Percentiles rank a stretch among this genome's conserved stretches.
Evolutionary conservation across 2,329 filamentous ascomycete species (phyloP).

Genomic region (Sclerotinia sclerotiorum): DNA sequence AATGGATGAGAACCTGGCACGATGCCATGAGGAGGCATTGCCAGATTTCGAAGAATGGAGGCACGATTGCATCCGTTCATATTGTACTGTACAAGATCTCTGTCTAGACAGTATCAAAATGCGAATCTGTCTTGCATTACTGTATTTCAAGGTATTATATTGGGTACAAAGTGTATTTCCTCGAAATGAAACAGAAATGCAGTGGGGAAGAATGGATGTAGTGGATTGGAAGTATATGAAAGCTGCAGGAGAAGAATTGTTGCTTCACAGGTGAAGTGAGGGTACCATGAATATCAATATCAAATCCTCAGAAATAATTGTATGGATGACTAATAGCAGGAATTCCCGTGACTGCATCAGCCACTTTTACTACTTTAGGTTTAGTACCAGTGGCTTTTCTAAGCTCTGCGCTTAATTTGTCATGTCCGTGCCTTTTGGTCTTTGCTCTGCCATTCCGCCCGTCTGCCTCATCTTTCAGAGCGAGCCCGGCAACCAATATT

Average conservation of each 20-base stretch:
- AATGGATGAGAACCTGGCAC: slow-evolving; percentile 12
- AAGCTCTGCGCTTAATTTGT: slow-evolving; percentile 6
- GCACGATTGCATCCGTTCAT: slow-evolving; percentile 41
- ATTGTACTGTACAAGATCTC: slow-evolving; percentile 20
- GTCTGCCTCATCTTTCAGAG: slow-evolving; percentile 10
- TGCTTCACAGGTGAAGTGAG: background rate
- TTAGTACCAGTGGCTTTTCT: background rate
- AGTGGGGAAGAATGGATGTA: background rate
- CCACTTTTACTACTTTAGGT: background rate
- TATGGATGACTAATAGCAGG: background rate
- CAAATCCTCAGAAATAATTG: background rate
- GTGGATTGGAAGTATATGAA: background rate
- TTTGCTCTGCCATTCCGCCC: slow-evolving; percentile 1
- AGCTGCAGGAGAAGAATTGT: background rate
- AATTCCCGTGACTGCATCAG: background rate
- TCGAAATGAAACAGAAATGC: no score
- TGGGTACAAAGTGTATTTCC: background rate
- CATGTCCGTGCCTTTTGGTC: slow-evolving; percentile 2
- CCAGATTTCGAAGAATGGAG: slow-evolving; percentile 35
- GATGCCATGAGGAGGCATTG: slow-evolving; percentile 27
- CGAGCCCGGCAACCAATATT: slow-evolving; percentile 11
- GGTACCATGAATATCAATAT: no score
- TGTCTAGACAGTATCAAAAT: slow-evolving; percentile 6
- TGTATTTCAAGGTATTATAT: background rate
- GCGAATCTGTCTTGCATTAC: slow-evolving; percentile 12